Conservation (phyloP, 345 rosid genomes). For the Citrus maxima region DNA sequence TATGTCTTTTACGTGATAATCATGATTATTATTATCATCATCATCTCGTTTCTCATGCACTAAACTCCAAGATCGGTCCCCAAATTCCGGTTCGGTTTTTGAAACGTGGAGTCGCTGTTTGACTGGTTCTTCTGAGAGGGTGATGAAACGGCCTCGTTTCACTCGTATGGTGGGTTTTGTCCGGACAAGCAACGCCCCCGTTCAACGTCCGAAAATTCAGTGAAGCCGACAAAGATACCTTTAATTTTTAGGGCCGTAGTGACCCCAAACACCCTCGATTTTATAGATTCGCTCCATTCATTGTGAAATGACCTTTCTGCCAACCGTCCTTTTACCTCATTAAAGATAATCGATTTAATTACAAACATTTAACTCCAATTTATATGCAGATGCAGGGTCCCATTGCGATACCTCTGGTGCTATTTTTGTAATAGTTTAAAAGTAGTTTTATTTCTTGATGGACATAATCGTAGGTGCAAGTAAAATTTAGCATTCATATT, state of each 20-base stretch:
- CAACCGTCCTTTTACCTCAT: background rate
- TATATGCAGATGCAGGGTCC: no score
- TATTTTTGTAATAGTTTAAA: no score
- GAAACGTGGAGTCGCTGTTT: background rate
- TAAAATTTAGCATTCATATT: no score
- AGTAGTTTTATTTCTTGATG: no score
- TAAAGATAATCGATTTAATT: background rate
- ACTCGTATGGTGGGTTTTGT: background rate
- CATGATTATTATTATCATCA: background rate
- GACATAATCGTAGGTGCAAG: no score
- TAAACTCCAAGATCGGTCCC: constrained; percentile 16
- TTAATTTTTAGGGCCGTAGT: constrained; percentile 9
- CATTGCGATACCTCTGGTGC: no score
- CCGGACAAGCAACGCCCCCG: constrained; percentile 10
- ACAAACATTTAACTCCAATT: no score
- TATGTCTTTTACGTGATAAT: constrained; percentile 11
- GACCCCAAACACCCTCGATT: background rate
- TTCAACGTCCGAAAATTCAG: constrained; percentile 27
- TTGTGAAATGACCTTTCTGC: background rate
- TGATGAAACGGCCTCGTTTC: constrained; percentile 16
- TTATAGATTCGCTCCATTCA: background rate
- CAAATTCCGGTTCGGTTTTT: constrained; percentile 20
- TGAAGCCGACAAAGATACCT: constrained; percentile 32
- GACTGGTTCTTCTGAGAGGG: background rate
- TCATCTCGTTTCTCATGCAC: constrained; percentile 7